Evolutionary conservation across 148 eudicot species (phyloP).

Genomic region (Fagopyrum esculentum): DNA sequence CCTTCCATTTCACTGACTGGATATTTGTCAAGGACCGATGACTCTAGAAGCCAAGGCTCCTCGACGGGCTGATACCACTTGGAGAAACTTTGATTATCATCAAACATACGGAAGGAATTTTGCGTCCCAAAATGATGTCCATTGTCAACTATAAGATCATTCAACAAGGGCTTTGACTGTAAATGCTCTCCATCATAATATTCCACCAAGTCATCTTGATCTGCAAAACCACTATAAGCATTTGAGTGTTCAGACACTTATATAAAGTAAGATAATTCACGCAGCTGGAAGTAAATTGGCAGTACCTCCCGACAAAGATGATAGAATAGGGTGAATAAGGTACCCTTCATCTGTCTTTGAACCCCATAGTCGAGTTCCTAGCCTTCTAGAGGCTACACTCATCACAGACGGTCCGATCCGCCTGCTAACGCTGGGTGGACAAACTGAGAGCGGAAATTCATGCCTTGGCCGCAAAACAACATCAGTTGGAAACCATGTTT

Average conservation of each 20-base stretch:
- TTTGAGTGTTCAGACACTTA: conserved; percentile 74
- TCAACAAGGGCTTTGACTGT: conserved; percentile 25
- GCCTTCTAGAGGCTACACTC: conserved; percentile 30
- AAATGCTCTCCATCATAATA: conserved; percentile 31
- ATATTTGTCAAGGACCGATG: conserved; percentile 19
- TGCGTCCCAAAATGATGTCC: conserved; percentile 19
- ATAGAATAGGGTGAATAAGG: conserved; percentile 28
- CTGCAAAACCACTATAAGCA: conserved; percentile 84
- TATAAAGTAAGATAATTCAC: conserved; percentile 13
- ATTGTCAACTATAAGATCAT: conserved; percentile 32
- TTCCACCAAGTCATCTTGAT: conserved; percentile 36
- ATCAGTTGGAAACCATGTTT: conserved; percentile 44
- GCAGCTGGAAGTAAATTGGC: conserved; percentile 4
- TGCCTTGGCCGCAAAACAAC: conserved; percentile 33
- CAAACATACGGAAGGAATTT: conserved; percentile 14
- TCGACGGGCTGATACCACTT: conserved; percentile 41
- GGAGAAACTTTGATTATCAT: conserved; percentile 24
- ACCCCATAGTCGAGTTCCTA: conserved; percentile 22
- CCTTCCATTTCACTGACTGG: conserved; percentile 21
- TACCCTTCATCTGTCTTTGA: conserved; percentile 30
- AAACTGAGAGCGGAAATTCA: conserved; percentile 27
- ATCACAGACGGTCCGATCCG: conserved; percentile 24
- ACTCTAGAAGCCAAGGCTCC: conserved; percentile 84
- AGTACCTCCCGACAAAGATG: conserved; percentile 52
- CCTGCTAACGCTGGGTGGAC: conserved; percentile 23